A percentile compares a stretch with the other conserved stretches of the same genome.
phyloP scores from a whole-genome alignment of 1,284 basidiomycete species.

The Cryptococcus jaspeensis region DNA sequence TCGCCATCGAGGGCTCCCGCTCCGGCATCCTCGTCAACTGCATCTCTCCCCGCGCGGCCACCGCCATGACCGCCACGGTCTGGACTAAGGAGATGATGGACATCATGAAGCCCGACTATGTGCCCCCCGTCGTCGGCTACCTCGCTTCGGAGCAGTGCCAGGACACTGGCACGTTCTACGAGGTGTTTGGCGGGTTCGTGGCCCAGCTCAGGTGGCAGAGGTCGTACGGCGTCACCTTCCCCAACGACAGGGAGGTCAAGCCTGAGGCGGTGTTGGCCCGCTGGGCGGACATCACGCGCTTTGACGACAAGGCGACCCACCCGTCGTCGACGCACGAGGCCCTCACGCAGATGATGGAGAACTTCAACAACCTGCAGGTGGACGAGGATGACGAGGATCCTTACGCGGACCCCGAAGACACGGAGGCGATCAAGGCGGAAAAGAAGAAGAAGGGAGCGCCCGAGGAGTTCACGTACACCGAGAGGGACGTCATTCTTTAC shows the following conservation, averaged over 20 bases:
- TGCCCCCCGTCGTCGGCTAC: slow-evolving; percentile 89
- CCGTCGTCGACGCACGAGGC: slow-evolving; percentile 71
- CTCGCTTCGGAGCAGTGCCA: slow-evolving; percentile 77
- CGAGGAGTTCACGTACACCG: slow-evolving; percentile 70
- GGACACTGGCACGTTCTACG: slow-evolving; percentile 76
- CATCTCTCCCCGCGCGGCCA: slow-evolving; percentile 86
- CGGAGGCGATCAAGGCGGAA: slow-evolving; percentile 75
- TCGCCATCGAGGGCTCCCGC: slow-evolving; percentile 89
- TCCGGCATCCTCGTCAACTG: slow-evolving; percentile 87
- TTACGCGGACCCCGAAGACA: slow-evolving; percentile 79
- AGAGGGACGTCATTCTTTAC: slow-evolving; percentile 92
- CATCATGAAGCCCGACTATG: slow-evolving; percentile 89
- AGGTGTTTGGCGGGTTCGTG: slow-evolving; percentile 89
- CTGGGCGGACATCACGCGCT: slow-evolving; percentile 79
- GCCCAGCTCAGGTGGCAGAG: slow-evolving; percentile 93
- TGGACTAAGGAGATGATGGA: slow-evolving; percentile 86
- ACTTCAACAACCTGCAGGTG: slow-evolving; percentile 66
- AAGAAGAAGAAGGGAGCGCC: slow-evolving; percentile 65
- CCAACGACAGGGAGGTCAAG: slow-evolving; percentile 66
- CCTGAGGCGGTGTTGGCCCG: slow-evolving; percentile 75
- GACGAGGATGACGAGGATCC: slow-evolving; percentile 49
- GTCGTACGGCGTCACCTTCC: slow-evolving; percentile 76
- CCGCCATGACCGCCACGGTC: slow-evolving; percentile 84
- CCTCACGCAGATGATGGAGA: slow-evolving; percentile 72
- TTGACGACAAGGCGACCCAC: slow-evolving; percentile 76